These are phyloP conservation scores for Pseudogymnoascus sp. DNA, from an alignment of 2,329 filamentous ascomycete species.

Conservation along the genomic window DNA sequence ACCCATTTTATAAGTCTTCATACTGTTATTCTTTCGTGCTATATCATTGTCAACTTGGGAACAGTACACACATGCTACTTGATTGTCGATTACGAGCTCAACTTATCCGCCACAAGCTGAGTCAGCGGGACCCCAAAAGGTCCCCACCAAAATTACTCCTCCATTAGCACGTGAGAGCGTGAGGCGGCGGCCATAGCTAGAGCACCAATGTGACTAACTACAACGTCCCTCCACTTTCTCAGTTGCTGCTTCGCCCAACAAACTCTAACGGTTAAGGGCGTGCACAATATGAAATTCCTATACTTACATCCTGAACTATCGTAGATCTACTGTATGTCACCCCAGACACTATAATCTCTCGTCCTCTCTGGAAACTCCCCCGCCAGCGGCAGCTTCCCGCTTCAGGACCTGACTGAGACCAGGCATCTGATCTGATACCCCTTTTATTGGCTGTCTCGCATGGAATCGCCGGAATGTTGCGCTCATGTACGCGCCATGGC, in stretches of 20 bases:
- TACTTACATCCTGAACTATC: background rate
- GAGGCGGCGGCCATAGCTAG: background rate
- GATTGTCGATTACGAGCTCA: background rate
- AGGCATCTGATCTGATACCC: background rate
- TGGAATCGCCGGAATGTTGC: slow-evolving; percentile 30
- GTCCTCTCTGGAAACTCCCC: background rate
- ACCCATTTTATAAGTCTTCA: background rate
- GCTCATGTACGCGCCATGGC: slow-evolving; percentile 26
- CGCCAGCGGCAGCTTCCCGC: background rate
- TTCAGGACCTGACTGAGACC: background rate
- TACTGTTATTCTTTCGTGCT: background rate
- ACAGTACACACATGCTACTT: background rate
- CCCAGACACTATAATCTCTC: background rate
- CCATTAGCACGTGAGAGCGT: slow-evolving; percentile 2
- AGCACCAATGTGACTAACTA: background rate
- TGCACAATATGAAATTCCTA: background rate
- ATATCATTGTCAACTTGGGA: background rate
- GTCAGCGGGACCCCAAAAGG: slow-evolving; percentile 1
- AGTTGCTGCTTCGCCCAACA: background rate
- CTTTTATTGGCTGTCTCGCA: slow-evolving; percentile 13
- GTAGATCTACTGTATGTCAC: slow-evolving; percentile 3
- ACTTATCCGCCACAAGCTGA: background rate
- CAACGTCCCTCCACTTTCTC: background rate
- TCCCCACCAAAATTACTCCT: background rate
- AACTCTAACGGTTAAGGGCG: background rate